Conservation (phyloP, 805 yeast genomes). For the Babjeviella inositovora region DNA sequence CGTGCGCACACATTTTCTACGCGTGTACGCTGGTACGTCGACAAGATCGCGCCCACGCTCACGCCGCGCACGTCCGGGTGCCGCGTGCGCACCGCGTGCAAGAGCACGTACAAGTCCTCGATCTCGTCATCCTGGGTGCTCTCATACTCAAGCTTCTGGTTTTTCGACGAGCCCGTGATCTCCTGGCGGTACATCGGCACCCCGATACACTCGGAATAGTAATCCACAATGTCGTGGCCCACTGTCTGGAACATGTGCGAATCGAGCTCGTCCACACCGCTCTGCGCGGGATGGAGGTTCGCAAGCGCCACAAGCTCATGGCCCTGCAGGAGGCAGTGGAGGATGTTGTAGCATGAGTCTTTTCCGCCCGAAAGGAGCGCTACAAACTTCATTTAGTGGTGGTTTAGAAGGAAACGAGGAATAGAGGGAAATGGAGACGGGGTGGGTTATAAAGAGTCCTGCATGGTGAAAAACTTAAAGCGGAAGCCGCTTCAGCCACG, state of each 20-base stretch:
- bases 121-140: slow-evolving; percentile 70
- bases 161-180: slow-evolving; percentile 47
- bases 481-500: no score
- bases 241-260: slow-evolving; percentile 97
- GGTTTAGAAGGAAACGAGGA: no score
- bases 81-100: slow-evolving; percentile 23
- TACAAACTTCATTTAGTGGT: slow-evolving; percentile 70
- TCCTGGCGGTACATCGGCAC: slow-evolving; percentile 65
- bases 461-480: no score
- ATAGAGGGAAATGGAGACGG: no score
- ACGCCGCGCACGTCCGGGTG: slow-evolving; percentile 76
- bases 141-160: slow-evolving; percentile 53
- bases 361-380: slow-evolving; percentile 94
- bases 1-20: slow-evolving; percentile 84
- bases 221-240: slow-evolving; percentile 64
- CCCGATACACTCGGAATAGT: slow-evolving; percentile 54
- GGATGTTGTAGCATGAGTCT: slow-evolving; percentile 81
- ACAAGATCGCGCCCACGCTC: slow-evolving; percentile 89
- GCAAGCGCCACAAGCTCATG: slow-evolving; percentile 81
- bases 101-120: slow-evolving; percentile 55
- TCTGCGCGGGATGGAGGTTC: slow-evolving; percentile 52
- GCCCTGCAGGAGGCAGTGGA: slow-evolving; percentile 74
- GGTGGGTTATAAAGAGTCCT: no score
- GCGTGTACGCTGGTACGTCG: slow-evolving; percentile 88
- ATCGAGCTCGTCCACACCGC: slow-evolving; percentile 53